These are phyloP conservation scores for Gracilaria gracilis DNA, from an alignment of 23 red algal species.

Conservation along the genomic window DNA sequence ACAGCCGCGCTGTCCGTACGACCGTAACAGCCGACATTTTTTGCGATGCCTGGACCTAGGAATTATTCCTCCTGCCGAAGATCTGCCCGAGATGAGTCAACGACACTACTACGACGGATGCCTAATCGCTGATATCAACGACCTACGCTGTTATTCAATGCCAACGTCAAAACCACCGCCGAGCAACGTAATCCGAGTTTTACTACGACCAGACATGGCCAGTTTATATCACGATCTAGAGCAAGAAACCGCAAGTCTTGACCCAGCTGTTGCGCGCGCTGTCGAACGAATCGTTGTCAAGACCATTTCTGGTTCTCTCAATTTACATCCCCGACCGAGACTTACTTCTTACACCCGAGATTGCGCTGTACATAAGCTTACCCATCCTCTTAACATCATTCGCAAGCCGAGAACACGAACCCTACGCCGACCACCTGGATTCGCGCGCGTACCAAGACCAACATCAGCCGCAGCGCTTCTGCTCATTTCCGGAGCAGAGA, in stretches of 20 bases:
- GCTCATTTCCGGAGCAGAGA: constrained; percentile 65
- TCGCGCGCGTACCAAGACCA: neutral
- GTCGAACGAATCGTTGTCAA: constrained; percentile 62
- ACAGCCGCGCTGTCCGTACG: constrained; percentile 65
- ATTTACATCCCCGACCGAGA: constrained; percentile 30
- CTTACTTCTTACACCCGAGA: constrained; percentile 21
- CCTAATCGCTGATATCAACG: constrained; percentile 78
- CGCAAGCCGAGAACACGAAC: constrained; percentile 43
- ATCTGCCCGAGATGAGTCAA: constrained; percentile 61
- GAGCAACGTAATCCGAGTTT: constrained; percentile 50
- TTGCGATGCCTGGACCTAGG: constrained; percentile 73
- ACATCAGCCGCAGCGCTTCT: constrained; percentile 46
- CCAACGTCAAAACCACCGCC: neutral
- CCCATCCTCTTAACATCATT: constrained; percentile 41
- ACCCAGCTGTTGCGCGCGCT: constrained; percentile 51
- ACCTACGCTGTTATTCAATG: constrained; percentile 25
- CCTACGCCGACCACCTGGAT: constrained; percentile 22
- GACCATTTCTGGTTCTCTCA: constrained; percentile 19
- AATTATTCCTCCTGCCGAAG: constrained; percentile 68
- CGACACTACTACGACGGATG: constrained; percentile 82
- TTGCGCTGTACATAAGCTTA: constrained; percentile 49
- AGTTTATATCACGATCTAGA: constrained; percentile 60
- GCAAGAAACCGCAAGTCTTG: constrained; percentile 34
- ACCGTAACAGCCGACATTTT: constrained; percentile 65
- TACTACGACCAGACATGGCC: constrained; percentile 65